Percentiles rank a stretch among this genome's conserved stretches.
Evolutionary conservation across 352 stramenopile species (phyloP).

Genomic region (Elongisporangium anandrum): DNA sequence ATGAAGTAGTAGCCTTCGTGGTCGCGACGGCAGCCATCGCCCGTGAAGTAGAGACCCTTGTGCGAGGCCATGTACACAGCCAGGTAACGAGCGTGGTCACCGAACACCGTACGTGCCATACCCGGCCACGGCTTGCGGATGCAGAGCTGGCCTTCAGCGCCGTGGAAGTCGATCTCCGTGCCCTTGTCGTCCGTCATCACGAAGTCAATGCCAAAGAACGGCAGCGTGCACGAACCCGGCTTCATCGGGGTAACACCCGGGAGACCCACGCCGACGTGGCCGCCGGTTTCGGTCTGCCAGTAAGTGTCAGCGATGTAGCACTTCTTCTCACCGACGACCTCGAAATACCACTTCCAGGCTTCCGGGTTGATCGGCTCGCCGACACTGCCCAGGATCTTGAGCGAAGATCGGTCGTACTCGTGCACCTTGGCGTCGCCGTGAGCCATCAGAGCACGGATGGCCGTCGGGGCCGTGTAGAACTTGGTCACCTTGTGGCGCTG

Average conservation of each 20-base stretch:
- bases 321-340: conserved; percentile 77
- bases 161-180: conserved; percentile 80
- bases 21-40: conserved; percentile 84
- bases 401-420: conserved; percentile 92
- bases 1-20: conserved; percentile 98
- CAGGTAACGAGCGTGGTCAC: conserved; percentile 94
- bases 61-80: conserved; percentile 96
- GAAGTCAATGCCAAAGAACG: conserved; percentile 96
- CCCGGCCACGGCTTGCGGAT: conserved; percentile 95
- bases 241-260: conserved; percentile 89
- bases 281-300: conserved; percentile 96
- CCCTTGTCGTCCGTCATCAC: conserved; percentile 82
- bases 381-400: conserved; percentile 94
- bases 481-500: conserved; percentile 96
- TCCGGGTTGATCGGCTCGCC: conserved; percentile 98
- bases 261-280: conserved; percentile 91
- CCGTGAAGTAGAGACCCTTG: conserved; percentile 96
- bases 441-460: conserved; percentile 97
- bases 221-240: conserved; percentile 92
- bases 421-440: conserved; percentile 88
- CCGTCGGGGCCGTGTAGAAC: conserved; percentile 93
- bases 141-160: conserved; percentile 92
- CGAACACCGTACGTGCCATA: conserved; percentile 93
- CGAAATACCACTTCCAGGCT: conserved; percentile 94
- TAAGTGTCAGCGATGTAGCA: conserved; percentile 95